phyloP scores from a whole-genome alignment of 2,329 filamentous ascomycete genomes.

The Fusarium sp. region DNA sequence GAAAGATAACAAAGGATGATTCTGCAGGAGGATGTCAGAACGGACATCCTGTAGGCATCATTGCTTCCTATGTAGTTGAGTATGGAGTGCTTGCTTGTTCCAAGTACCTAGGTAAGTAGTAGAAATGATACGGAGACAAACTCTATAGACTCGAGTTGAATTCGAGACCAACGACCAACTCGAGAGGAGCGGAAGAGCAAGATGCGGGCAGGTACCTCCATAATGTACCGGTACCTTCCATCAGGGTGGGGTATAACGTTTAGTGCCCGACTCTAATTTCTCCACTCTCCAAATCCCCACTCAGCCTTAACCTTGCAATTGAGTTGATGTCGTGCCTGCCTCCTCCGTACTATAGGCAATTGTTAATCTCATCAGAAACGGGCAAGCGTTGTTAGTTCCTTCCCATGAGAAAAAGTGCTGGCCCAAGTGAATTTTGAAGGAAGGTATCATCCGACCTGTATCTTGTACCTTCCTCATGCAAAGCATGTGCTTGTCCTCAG shows the following conservation, averaged over 20 bases:
- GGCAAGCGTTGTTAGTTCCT: constrained; percentile 1
- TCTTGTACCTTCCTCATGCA: too few species aligned
- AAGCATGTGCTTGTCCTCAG: too few species aligned
- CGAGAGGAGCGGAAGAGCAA: too few species aligned
- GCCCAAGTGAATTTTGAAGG: too few species aligned
- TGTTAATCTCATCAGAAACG: constrained; percentile 22
- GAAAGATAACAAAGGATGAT: constrained; percentile 5
- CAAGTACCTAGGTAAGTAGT: too few species aligned
- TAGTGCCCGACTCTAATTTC: not conserved
- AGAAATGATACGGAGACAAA: too few species aligned
- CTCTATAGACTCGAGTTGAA: too few species aligned
- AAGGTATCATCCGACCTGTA: too few species aligned
- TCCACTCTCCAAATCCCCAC: constrained; percentile 35
- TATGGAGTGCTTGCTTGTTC: too few species aligned
- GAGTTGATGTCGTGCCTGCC: constrained; percentile 25
- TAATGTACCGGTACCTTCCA: constrained; percentile 31
- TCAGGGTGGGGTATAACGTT: constrained; percentile 21
- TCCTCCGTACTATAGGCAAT: too few species aligned
- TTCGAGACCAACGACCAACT: too few species aligned
- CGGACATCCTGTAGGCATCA: not conserved
- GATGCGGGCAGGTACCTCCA: constrained; percentile 26
- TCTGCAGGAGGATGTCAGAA: not conserved
- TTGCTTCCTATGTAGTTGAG: not conserved
- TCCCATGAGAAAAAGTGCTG: constrained; percentile 6
- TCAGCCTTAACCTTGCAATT: constrained; percentile 27